Evolutionary conservation across 257 asterid genomes (phyloP), one percentile per base, ranked within the genome.

Genomic region (Ocimum tenuiflorum): DNA sequence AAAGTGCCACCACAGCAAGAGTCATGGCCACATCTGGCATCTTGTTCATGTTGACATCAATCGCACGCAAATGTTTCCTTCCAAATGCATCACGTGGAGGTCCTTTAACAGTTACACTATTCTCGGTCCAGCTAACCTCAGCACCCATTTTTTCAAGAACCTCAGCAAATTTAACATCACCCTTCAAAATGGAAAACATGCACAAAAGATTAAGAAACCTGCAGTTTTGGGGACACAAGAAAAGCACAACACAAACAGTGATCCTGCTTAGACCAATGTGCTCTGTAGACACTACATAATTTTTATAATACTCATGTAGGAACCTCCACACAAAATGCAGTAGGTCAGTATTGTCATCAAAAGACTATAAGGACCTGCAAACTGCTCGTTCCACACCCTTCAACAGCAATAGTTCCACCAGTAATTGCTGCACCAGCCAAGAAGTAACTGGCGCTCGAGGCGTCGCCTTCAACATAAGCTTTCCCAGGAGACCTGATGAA

Each of bases 11-110:
- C 0, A 92, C 97, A 60, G 96, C 96, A 71, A 92, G 96, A 67
- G 99, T 92, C 99, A 92, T 89, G 73, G 98, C 98, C 27, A 92
- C 98, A 78, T 92, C 99, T 2, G 97, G 97, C 97, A 89, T 92
- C 78, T 89, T 92, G 86, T 92, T 92, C 99, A 89, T 89, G 89
- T 92, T 87, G 52, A 92, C 78, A 36, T 92, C 99, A 72, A 94
- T 52, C 36, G 88, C 95, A 9, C 73, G 87, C 57, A 94, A 82
- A 70, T 82, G 96, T 70, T 83, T 87, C 79, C 76, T 76, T 65
- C 95, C 92, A 35, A 80, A 84, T 23, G 81, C 73, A 65, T 78
- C 78, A 6, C 83, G 80, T 2, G 81, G 75, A 60, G 99, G 97
- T 38, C 99, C 99, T 77, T 79, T 89, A 33, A 92, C 96, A 12